These are phyloP conservation scores for Ganoderma sinense DNA, from an alignment of 1,284 basidiomycete species.

Conservation along the genomic window DNA sequence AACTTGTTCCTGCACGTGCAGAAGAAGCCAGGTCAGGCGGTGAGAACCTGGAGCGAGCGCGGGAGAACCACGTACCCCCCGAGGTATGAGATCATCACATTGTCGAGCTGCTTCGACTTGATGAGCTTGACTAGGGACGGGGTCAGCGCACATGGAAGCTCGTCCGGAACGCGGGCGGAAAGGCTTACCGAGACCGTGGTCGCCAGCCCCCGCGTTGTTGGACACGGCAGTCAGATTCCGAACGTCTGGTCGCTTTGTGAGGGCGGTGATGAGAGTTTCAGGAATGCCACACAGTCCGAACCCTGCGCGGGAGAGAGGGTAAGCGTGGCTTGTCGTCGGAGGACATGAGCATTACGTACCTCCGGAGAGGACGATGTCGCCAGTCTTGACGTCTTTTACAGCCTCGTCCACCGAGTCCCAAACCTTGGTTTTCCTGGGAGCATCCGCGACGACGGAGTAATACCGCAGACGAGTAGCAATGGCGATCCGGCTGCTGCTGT, in stretches of 20 bases:
- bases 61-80: slow-evolving; percentile 61
- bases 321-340: neutral
- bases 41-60: slow-evolving; percentile 4
- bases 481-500: slow-evolving; percentile 30
- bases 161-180: slow-evolving; percentile 10
- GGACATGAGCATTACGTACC: slow-evolving; percentile 54
- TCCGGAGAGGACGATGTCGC: slow-evolving; percentile 80
- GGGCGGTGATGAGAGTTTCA: slow-evolving; percentile 85
- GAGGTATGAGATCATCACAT: slow-evolving; percentile 88
- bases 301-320: slow-evolving; percentile 50
- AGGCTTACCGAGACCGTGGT: slow-evolving; percentile 79
- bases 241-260: slow-evolving; percentile 77
- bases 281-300: slow-evolving; percentile 82
- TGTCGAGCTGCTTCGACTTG: slow-evolving; percentile 78
- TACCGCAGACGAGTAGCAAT: slow-evolving; percentile 34
- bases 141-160: slow-evolving; percentile 23
- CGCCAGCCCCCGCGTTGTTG: slow-evolving; percentile 88
- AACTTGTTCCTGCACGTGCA: slow-evolving; percentile 67
- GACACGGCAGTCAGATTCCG: slow-evolving; percentile 83
- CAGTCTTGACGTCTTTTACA: slow-evolving; percentile 82
- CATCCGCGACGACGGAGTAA: slow-evolving; percentile 41
- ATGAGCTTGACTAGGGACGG: slow-evolving; percentile 71
- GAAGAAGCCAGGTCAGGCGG: slow-evolving; percentile 7
- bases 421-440: slow-evolving; percentile 71
- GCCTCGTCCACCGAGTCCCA: slow-evolving; percentile 85